Base-by-base conservation (phyloP, 1,284 basidiomycete species). In the Mycena citricolor region DNA sequence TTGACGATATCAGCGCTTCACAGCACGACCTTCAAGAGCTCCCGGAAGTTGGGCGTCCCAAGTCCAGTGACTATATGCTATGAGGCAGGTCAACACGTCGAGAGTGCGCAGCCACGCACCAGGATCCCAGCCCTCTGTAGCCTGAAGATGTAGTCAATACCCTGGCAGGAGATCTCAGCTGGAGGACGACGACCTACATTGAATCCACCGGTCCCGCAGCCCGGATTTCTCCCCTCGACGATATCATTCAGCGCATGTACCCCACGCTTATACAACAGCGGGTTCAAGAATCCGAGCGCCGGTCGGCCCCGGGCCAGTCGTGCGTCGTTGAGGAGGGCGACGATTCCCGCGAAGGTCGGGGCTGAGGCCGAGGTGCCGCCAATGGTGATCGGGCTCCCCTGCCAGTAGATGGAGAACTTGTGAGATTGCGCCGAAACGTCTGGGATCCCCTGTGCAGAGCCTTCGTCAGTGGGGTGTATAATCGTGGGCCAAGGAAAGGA, bases 281-380 rank as follows among this genome's bases (percentile, higher is more conserved):
- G 81, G 56, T 84, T 83, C 43, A 83, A 63, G 62, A 82, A 83
- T 0, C 80, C 81, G 6, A 82, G 63, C 11, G 74, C 40, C 11
- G 64, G 48, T 50, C 69, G 70, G 0, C 71, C 68, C 2, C 61
- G 57, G 6, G 58, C 61, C 14, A 77, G 55, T n/a, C 75, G 69
- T 2, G 71, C 76, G 52, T 86, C 82, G 54, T 86, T 86, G 43
- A 86, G 63, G 50, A 83, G 68, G 1, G 79, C 67, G 3, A 85
- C 59, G 39, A 86, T 59, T 7, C 65, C 65, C 2, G 73, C 68
- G 43, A 74, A 69, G 2, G 70, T 62, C 0, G 79, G 79, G 5
- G 75, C 57, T 2, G 76, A 61, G 0, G 76, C 77, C 2, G 77
- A 80, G 1, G 82, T 83, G 12, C 81, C 81, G 5, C 57, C 59